Evolutionary conservation across 1,284 basidiomycete genomes (phyloP), one percentile per base, ranked within the genome.

Genomic region (Ceraceosorus guamensis): DNA sequence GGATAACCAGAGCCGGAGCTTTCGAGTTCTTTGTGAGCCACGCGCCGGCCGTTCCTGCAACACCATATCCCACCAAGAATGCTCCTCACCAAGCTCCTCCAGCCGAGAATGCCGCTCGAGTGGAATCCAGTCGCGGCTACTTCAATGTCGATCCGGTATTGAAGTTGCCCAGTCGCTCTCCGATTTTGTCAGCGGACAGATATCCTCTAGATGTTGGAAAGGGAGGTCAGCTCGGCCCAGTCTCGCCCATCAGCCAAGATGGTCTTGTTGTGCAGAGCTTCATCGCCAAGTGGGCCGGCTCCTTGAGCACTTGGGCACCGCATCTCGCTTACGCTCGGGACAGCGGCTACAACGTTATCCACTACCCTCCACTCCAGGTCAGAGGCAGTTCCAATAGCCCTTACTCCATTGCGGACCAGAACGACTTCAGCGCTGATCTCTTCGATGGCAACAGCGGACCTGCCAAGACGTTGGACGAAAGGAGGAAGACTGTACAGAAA

Each of bases 11-110:
- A 3, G 61, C 68, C 24, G 70, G 70, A 41, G 68, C 67, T 7
- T 72, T 69, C 50, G 70, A 72, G 48, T 72, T 69, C 49, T 72
- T 69, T 50, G 67, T 72, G 18, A 68, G 71, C 47, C 65, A 71
- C 51, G 62, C 67, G 24, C 56, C 62, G 57, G 45, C 66, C 49
- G 18, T 63, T 51, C 35, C 55, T 46, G 49, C 52, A 44, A 45
- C 57, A 11, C 56, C 60, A 2, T 61, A 61, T 45, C 62, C 62
- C 13, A 56, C 62, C 5, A n/a, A 31, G 7, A 46, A 54, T 14
- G 39, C 10, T 11, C 39, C 39, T 11, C 39, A 41, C 3, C 16
- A 11, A 11, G 43, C 51, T 24, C 60, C 62, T 6, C 16, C 59
- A 6, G 49, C 51, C 14, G 30, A 56, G 30, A 48, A 62, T 11